Base-by-base conservation (phyloP, 1,284 basidiomycete genomes). In the Apiotrichum sp. region DNA sequence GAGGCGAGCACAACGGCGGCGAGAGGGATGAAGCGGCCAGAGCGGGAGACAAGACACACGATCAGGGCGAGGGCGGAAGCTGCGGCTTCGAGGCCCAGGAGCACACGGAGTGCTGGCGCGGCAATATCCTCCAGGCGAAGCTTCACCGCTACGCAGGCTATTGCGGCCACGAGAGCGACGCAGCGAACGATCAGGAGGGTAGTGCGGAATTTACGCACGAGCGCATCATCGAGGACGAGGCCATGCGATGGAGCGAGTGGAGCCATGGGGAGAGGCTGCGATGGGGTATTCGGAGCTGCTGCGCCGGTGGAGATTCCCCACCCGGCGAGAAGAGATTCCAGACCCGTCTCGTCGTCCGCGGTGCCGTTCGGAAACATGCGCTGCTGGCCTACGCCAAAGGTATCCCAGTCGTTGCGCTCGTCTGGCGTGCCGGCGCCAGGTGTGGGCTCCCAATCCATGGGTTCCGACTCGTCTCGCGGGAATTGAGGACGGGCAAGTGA, bases 361-460 rank as follows among this genome's bases (percentile, higher is more conserved):
- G 47, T 31, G 0, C 47, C 38, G 29, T 45, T 41, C 0, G 67
- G 62, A 50, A 71, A 74, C 64, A 74, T 69, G 35, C 71, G 56
- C 56, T 74, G 72, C 45, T 56, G 65, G 40, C 67, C 66, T 5
- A 62, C 58, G 0, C 61, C 72, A 50, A 74, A 74, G 4, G 36
- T 52, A 51, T 73, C 68, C 72, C 72, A 74, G 45, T 70, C 66
- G 11, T 14, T 42, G n/a, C 38, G 6, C 10, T 64, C 49, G 6
- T 34, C 49, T 13, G 39, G 39, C 13, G 39, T 16, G 32, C 3
- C 10, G n/a, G 36, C n/a, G 43, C 35, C 33, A n/a, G 59, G 57
- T 10, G 45, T 53, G 6, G 71, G 69, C 54, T 74, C 72, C 72
- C 72, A 74, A 42, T 74, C 72, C 72, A 74, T 74, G 5, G 63